Evolutionary conservation across 1,284 basidiomycete genomes (phyloP).

Genomic region (Irpex sp.): DNA sequence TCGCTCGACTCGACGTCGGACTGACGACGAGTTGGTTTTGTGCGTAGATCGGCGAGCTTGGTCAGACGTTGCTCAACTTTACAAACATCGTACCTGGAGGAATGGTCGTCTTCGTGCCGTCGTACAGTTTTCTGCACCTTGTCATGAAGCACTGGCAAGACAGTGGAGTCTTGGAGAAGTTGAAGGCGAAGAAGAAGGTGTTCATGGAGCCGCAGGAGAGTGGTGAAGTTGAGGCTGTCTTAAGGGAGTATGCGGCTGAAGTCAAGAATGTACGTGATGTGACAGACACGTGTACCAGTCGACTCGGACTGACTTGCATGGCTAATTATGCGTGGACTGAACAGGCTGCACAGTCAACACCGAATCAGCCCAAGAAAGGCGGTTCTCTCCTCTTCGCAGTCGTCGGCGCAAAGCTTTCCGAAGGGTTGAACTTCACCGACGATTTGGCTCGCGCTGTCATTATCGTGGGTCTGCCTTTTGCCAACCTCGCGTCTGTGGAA

Average conservation of each 20-base stretch:
- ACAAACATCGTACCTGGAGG: conserved; percentile 80
- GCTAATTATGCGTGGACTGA: neutral
- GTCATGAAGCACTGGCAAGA: conserved; percentile 69
- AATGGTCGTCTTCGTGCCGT: conserved; percentile 93
- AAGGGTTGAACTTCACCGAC: conserved; percentile 95
- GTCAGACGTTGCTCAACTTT: conserved; percentile 80
- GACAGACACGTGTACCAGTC: neutral
- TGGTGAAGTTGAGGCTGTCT: conserved; percentile 71
- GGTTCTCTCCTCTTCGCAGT: conserved; percentile 89
- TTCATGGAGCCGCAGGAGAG: conserved; percentile 87
- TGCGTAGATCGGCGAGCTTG: conserved; percentile 76
- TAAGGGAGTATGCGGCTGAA: conserved; percentile 74
- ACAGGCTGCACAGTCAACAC: neutral
- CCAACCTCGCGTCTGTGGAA: conserved; percentile 88
- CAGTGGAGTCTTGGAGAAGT: conserved; percentile 57
- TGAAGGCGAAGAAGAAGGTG: conserved; percentile 75
- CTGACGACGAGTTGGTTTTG: too few relatives aligned
- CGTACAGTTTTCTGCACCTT: conserved; percentile 79
- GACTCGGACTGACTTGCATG: neutral
- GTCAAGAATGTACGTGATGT: conserved; percentile 37
- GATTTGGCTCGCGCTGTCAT: conserved; percentile 86
- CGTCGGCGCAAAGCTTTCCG: conserved; percentile 94
- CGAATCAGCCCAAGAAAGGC: conserved; percentile 30
- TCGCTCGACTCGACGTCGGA: too few relatives aligned
- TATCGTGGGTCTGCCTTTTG: conserved; percentile 91